phyloP scores from a whole-genome alignment of 2,329 filamentous ascomycete genomes.

The Colletotrichum sp. region DNA sequence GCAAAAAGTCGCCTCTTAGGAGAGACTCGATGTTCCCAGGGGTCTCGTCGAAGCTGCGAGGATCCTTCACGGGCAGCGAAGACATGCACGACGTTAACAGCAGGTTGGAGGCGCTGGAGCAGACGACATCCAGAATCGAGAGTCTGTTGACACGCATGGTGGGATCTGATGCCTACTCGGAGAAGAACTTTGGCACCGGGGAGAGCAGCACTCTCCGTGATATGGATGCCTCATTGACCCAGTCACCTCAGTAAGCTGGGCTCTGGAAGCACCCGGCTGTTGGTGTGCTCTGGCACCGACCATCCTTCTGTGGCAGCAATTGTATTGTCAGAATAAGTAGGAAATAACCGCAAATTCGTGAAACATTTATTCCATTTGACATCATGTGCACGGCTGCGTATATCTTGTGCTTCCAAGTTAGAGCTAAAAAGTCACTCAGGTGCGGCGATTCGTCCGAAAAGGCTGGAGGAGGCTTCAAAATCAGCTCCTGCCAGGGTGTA shows the following conservation, averaged over 20 bases:
- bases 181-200: constrained; percentile 29
- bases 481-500: background rate
- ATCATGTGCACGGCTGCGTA: background rate
- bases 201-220: constrained; percentile 29
- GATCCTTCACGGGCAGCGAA: constrained; percentile 51
- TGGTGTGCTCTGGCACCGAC: background rate
- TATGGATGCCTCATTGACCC: constrained; percentile 28
- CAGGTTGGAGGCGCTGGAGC: constrained; percentile 56
- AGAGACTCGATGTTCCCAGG: constrained; percentile 64
- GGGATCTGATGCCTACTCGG: constrained; percentile 27
- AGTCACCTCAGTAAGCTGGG: constrained; percentile 31
- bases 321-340: background rate
- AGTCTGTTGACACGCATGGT: constrained; percentile 45
- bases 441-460: background rate
- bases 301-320: background rate
- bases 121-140: constrained; percentile 52
- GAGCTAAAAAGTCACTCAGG: background rate
- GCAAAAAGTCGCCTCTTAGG: constrained; percentile 41
- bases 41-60: constrained; percentile 53
- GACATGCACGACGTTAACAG: constrained; percentile 48
- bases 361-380: background rate
- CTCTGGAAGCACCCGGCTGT: background rate
- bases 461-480: background rate
- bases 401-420: background rate
- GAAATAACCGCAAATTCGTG: background rate